Evolutionary conservation across 495 filamentous ascomycete species (phyloP).

Genomic region (Penicillium argentinense): DNA sequence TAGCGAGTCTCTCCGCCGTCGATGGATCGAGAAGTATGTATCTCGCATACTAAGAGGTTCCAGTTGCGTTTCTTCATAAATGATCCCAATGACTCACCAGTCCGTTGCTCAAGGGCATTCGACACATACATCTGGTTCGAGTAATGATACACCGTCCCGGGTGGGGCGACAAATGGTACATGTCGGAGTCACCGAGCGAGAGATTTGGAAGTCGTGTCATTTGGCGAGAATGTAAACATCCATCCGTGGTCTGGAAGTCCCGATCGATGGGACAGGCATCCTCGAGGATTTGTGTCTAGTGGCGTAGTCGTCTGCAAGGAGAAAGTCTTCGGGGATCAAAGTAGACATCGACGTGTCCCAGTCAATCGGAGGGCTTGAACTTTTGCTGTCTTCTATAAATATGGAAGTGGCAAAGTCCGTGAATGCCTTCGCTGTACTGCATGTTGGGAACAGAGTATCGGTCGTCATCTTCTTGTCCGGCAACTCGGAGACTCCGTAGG

Average conservation of each 20-base stretch:
- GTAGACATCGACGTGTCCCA: slow-evolving; percentile 50
- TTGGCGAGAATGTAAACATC: not conserved
- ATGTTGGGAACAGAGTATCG: slow-evolving; percentile 39
- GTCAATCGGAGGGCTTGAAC: slow-evolving; percentile 30
- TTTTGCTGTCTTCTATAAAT: slow-evolving; percentile 40
- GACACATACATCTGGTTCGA: slow-evolving; percentile 52
- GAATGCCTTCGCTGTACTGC: slow-evolving; percentile 59
- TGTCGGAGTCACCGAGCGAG: slow-evolving; percentile 36
- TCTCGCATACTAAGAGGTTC: slow-evolving; percentile 47
- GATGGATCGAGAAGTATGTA: slow-evolving; percentile 30
- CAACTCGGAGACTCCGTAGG: slow-evolving; percentile 47
- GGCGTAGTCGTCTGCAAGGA: slow-evolving; percentile 42
- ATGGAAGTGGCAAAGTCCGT: slow-evolving; percentile 49
- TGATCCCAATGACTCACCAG: slow-evolving; percentile 36
- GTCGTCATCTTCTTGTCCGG: slow-evolving; percentile 44
- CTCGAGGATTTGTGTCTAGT: slow-evolving; percentile 46
- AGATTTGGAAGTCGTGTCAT: slow-evolving; percentile 10
- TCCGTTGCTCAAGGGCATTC: slow-evolving; percentile 43
- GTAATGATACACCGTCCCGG: slow-evolving; percentile 44
- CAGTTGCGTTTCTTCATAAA: slow-evolving; percentile 46
- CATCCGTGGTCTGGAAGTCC: slow-evolving; percentile 43
- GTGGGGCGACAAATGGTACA: slow-evolving; percentile 34
- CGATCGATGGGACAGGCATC: slow-evolving; percentile 53
- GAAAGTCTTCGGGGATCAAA: slow-evolving; percentile 55
- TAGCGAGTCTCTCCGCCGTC: slow-evolving; percentile 5